A percentile compares a stretch with the other conserved stretches of the same genome.
These are phyloP conservation scores for Globisporangium canariense DNA, from an alignment of 352 stramenopile species.

Conservation along the genomic window DNA sequence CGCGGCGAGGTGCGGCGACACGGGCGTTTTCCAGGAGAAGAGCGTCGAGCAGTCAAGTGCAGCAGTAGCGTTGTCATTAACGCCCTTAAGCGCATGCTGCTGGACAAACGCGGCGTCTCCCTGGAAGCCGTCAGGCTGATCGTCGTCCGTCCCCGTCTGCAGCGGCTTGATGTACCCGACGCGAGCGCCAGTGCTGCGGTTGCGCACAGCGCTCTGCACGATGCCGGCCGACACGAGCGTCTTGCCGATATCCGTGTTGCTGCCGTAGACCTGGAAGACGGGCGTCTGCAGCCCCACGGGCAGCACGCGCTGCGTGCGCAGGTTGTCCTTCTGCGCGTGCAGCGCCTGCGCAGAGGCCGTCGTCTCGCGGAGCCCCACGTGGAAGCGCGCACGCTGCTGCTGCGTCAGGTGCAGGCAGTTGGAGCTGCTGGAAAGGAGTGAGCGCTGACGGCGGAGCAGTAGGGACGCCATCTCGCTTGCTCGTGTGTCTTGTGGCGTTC, in stretches of 20 bases:
- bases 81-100: constrained; percentile 31
- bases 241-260: constrained; percentile 98
- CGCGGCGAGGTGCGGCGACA: constrained; percentile 93
- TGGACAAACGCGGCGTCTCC: constrained; percentile 88
- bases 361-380: constrained; percentile 41
- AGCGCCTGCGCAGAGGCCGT: constrained; percentile 33
- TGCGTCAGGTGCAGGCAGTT: not conserved
- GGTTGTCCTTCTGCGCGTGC: constrained; percentile 37
- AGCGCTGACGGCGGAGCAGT: constrained; percentile 1
- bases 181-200: constrained; percentile 3
- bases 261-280: constrained; percentile 92
- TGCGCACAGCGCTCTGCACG: constrained; percentile 61
- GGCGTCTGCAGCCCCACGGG: constrained; percentile 57
- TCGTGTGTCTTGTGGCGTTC: not conserved
- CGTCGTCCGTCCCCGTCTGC: constrained; percentile 88
- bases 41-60: constrained; percentile 79
- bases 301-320: constrained; percentile 52
- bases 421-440: not conserved
- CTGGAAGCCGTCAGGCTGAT: constrained; percentile 37
- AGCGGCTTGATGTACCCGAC: constrained; percentile 96
- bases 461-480: constrained; percentile 3
- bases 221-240: constrained; percentile 94
- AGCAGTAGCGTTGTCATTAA: not conserved
- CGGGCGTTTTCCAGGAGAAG: constrained; percentile 92
- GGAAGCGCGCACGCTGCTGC: constrained; percentile 25